Percentiles rank a stretch among this genome's conserved stretches.
phyloP scores from a whole-genome alignment of 2,329 filamentous ascomycete genomes.

The Ascochyta pisi region DNA sequence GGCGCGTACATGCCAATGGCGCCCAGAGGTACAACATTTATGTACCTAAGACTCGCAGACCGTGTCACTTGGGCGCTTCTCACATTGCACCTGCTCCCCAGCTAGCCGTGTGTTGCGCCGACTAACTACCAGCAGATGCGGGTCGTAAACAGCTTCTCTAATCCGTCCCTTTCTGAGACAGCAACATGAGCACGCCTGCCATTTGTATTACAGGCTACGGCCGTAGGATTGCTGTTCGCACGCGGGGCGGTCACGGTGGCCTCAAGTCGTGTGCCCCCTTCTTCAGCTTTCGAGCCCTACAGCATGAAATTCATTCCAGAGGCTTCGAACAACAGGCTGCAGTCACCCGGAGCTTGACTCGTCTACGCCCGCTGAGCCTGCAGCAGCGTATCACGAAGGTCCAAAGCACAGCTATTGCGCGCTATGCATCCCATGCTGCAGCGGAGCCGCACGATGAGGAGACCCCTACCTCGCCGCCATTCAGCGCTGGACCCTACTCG shows the following conservation, averaged over 20 bases:
- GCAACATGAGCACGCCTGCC: constrained; percentile 42
- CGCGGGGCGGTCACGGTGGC: constrained; percentile 26
- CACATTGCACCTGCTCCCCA: constrained; percentile 20
- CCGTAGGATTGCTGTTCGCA: constrained; percentile 31
- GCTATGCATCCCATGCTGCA: constrained; percentile 42
- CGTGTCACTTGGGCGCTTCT: constrained; percentile 23
- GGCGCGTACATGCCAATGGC: constrained; percentile 18
- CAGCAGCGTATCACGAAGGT: constrained; percentile 37
- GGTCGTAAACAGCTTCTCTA: constrained; percentile 31
- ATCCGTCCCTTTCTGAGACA: constrained; percentile 28
- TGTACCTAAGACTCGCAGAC: constrained; percentile 31
- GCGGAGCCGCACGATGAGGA: constrained; percentile 47
- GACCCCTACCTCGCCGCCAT: constrained; percentile 43
- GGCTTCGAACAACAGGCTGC: constrained; percentile 24
- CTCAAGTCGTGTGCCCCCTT: constrained; percentile 13
- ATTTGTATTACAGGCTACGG: constrained; percentile 36
- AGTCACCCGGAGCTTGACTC: constrained; percentile 32
- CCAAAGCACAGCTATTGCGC: constrained; percentile 33
- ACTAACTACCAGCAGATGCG: constrained; percentile 42
- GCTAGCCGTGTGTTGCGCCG: constrained; percentile 16
- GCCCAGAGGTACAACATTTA: constrained; percentile 32
- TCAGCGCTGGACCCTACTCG: constrained; percentile 65
- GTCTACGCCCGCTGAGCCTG: constrained; percentile 38
- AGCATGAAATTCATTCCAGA: constrained; percentile 28
- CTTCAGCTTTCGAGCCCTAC: constrained; percentile 21